Conservation (phyloP, 441 rosid genomes). For the Hypseocharis bilobata region DNA sequence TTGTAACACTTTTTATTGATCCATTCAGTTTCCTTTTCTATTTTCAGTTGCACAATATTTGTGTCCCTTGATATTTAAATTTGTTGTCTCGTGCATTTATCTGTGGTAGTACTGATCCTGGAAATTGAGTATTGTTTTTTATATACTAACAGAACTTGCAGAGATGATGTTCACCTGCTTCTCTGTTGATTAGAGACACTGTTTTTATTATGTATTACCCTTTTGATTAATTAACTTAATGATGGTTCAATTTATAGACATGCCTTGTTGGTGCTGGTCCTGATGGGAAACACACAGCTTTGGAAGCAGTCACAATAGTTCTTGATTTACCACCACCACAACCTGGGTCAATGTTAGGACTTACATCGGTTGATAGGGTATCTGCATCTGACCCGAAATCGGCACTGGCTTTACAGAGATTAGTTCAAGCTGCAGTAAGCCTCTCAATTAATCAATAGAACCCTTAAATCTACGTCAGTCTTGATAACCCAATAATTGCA, state of each 20-base stretch:
- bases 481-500: neutral
- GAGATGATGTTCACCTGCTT: slow-evolving; percentile 8
- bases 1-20: neutral
- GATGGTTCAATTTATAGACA: slow-evolving; percentile 41
- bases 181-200: neutral
- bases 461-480: slow-evolving; percentile 1
- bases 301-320: slow-evolving; percentile 99
- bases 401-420: slow-evolving; percentile 84
- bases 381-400: slow-evolving; percentile 98
- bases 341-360: slow-evolving; percentile 88
- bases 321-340: slow-evolving; percentile 99
- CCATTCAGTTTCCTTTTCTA: too few relatives aligned
- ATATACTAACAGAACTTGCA: neutral
- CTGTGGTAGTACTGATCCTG: too few relatives aligned
- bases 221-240: slow-evolving; percentile 13
- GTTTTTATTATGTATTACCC: neutral
- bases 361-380: slow-evolving; percentile 81
- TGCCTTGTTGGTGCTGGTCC: slow-evolving; percentile 99
- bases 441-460: slow-evolving; percentile 14
- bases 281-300: slow-evolving; percentile 92
- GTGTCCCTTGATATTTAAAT: neutral
- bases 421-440: slow-evolving; percentile 99
- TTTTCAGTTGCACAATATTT: neutral
- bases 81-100: neutral
- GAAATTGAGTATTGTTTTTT: too few relatives aligned